These are phyloP conservation scores for Xylaria sp. DNA, from an alignment of 495 filamentous ascomycete species.

Conservation along the genomic window DNA sequence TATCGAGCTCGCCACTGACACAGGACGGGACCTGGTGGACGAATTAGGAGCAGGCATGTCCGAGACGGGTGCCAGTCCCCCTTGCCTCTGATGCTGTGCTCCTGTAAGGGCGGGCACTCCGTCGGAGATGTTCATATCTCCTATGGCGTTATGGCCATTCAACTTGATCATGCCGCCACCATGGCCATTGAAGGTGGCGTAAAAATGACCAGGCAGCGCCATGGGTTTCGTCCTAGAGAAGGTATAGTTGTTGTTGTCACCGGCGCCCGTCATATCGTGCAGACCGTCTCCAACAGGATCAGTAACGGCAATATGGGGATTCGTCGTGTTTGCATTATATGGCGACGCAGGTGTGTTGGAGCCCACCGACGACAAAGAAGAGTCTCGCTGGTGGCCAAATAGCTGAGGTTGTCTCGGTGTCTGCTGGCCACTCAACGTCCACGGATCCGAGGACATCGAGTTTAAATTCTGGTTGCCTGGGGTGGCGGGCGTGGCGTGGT, in stretches of 20 bases:
- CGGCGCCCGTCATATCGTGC: slow-evolving; percentile 42
- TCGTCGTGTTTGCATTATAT: slow-evolving; percentile 57
- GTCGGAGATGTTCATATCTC: slow-evolving; percentile 35
- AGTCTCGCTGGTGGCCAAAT: slow-evolving; percentile 59
- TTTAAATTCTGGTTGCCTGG: slow-evolving; percentile 38
- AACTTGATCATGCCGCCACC: slow-evolving; percentile 25
- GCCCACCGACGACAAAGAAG: slow-evolving; percentile 62
- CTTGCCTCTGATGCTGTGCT: slow-evolving; percentile 43
- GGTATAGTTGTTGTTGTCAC: slow-evolving; percentile 47
- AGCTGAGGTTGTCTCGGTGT: slow-evolving; percentile 49
- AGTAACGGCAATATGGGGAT: slow-evolving; percentile 59
- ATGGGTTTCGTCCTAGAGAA: slow-evolving; percentile 50
- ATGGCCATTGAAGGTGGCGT: slow-evolving; percentile 38
- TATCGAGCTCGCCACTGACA: slow-evolving; percentile 58
- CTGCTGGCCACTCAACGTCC: slow-evolving; percentile 47
- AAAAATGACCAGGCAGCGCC: slow-evolving; percentile 43
- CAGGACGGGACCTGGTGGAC: slow-evolving; percentile 47
- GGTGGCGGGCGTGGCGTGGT: slow-evolving; percentile 28
- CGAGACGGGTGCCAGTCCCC: slow-evolving; percentile 45
- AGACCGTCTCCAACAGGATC: slow-evolving; percentile 49
- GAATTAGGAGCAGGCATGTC: slow-evolving; percentile 44
- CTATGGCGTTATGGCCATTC: slow-evolving; percentile 30
- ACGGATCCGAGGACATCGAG: slow-evolving; percentile 54
- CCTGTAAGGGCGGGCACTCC: slow-evolving; percentile 37
- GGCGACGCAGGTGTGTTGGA: slow-evolving; percentile 62